These are phyloP conservation scores for Onygenales sp. DNA, from an alignment of 2,329 filamentous ascomycete genomes.

Conservation along the genomic window DNA sequence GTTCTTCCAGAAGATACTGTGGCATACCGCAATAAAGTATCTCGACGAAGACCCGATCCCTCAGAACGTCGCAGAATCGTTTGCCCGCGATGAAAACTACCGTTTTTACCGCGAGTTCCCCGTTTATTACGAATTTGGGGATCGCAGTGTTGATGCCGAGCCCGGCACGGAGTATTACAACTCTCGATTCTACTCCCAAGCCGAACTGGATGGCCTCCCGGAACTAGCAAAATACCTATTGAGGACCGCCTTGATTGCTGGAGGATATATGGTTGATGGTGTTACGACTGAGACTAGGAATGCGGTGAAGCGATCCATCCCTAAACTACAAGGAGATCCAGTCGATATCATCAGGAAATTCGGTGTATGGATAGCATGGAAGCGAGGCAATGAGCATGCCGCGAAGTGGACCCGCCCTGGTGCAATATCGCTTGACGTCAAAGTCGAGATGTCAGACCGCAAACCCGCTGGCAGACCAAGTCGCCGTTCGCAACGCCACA, in stretches of 20 bases:
- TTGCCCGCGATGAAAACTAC: slow-evolving; percentile 45
- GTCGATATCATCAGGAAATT: slow-evolving; percentile 51
- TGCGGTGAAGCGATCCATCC: slow-evolving; percentile 53
- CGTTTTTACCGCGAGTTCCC: slow-evolving; percentile 46
- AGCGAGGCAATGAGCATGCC: slow-evolving; percentile 53
- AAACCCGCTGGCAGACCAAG: slow-evolving; percentile 47
- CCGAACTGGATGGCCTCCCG: slow-evolving; percentile 51
- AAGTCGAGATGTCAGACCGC: slow-evolving; percentile 42
- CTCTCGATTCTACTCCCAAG: slow-evolving; percentile 53
- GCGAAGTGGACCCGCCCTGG: slow-evolving; percentile 54
- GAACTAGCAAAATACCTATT: slow-evolving; percentile 53
- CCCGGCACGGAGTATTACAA: slow-evolving; percentile 47
- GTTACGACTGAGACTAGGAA: slow-evolving; percentile 50
- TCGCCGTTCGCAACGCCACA: slow-evolving; percentile 47
- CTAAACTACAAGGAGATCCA: slow-evolving; percentile 52
- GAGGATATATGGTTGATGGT: slow-evolving; percentile 50
- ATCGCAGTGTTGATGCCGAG: slow-evolving; percentile 42
- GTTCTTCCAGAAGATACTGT: slow-evolving; percentile 60
- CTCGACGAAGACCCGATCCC: slow-evolving; percentile 57
- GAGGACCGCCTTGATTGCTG: slow-evolving; percentile 52
- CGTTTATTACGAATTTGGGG: slow-evolving; percentile 50
- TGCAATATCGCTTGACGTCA: slow-evolving; percentile 40
- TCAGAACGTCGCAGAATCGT: slow-evolving; percentile 43
- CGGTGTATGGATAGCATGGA: slow-evolving; percentile 59
- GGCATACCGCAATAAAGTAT: slow-evolving; percentile 57